These are phyloP conservation scores for Backusella liffmaniae DNA, from an alignment of 192 early-diverging fungal genomes.

Conservation along the genomic window DNA sequence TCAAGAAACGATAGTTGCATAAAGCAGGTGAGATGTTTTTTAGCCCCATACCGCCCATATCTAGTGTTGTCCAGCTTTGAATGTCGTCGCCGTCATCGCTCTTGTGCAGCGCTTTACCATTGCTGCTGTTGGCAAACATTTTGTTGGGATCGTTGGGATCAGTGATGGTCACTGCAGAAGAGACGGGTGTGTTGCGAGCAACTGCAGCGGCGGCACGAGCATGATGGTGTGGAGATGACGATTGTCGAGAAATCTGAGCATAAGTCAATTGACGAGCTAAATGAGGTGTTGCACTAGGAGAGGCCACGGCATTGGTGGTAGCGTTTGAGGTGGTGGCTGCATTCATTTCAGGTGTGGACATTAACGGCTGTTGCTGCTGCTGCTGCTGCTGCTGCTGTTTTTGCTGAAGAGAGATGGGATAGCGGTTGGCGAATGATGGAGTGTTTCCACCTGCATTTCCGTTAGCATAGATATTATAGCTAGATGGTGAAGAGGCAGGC, in stretches of 20 bases:
- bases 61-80: constrained; percentile 82
- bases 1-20: constrained; percentile 86
- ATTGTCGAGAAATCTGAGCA: constrained; percentile 70
- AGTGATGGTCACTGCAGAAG: constrained; percentile 53
- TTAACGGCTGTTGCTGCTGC: not conserved
- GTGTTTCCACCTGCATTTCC: not conserved
- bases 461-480: constrained; percentile 5
- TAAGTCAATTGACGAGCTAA: constrained; percentile 75
- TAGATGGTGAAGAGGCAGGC: constrained; percentile 13
- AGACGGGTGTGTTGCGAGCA: constrained; percentile 56
- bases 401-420: constrained; percentile 1
- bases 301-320: not conserved
- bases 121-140: constrained; percentile 18
- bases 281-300: constrained; percentile 48
- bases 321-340: not conserved
- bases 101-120: not conserved
- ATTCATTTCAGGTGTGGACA: not conserved
- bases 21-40: constrained; percentile 73
- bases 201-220: constrained; percentile 85
- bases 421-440: constrained; percentile 1
- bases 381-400: constrained; percentile 9
- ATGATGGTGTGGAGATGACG: constrained; percentile 84
- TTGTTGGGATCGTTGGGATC: constrained; percentile 57
- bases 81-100: not conserved
- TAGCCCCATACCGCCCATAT: constrained; percentile 95